Base-by-base conservation (phyloP, 2,329 filamentous ascomycete species). In the Diaporthe longicolla region DNA sequence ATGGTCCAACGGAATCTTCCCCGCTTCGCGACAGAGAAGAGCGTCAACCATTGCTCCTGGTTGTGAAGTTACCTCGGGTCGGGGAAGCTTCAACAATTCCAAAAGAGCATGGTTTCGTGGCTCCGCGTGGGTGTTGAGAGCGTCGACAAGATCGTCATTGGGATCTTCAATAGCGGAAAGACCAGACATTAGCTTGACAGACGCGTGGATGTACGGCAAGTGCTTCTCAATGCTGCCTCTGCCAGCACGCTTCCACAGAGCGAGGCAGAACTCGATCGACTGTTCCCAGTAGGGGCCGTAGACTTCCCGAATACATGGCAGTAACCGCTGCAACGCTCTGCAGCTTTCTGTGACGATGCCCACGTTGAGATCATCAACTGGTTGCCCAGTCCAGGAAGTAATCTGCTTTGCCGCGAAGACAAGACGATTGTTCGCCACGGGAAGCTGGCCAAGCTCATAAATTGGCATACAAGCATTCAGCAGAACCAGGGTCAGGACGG, bases 231-330 rank as follows among this genome's bases (percentile, higher is more conserved):
- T 76, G 1, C 82, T 75, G 9, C 86, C 84, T 2, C 82, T 81
- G 15, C 81, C 81, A 0, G 84, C 86, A 4, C 85, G 84, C 4
- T 85, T 83, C 91, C 92, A 94, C 0, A 91, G 83, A 10, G 84
- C 82, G 15, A 88, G 83, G 74, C 92, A 89, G 66, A 91, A 89
- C 45, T 89, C 85, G 24, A 95, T 83, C 0, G 88, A 83, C 63
- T 89, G 89, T 68, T 92, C 89, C 97, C 97, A 99, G 80, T 98
- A 94, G 0, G 93, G 90, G 0, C 96, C 97, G 78, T 98, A 98
- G 0, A 98, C 91, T 61, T 95, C 93, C 74, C 91, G 89, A 78
- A 98, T 92, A 54, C 89, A 89, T 2, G 94, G 94, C 0, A 98
- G 82, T 4, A 98, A 84, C 4, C 86, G 83, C 2, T 89, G 84